These are phyloP conservation scores for Protoeuglena noctilucae DNA, from an alignment of 139 green algal genomes.

Conservation along the genomic window DNA sequence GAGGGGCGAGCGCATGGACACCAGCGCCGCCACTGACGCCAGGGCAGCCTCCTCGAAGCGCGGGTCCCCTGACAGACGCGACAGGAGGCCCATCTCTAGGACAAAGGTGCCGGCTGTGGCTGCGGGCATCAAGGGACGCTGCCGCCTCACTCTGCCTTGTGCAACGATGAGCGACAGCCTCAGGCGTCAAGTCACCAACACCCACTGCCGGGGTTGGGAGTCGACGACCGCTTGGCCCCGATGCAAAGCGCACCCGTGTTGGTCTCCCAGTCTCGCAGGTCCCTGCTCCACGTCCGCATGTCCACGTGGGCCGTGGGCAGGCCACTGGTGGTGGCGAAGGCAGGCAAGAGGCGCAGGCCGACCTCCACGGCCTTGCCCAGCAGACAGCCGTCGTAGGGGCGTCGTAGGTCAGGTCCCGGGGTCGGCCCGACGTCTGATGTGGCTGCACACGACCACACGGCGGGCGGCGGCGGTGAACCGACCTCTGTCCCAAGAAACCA, in stretches of 20 bases:
- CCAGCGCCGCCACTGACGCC: conserved; percentile 12
- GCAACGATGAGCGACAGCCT: background rate
- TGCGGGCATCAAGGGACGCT: conserved; percentile 50
- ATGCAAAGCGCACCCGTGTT: too few species aligned
- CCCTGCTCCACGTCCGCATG: conserved; percentile 30
- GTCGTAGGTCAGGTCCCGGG: background rate
- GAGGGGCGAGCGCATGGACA: conserved; percentile 14
- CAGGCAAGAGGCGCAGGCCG: conserved; percentile 50
- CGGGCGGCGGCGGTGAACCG: background rate
- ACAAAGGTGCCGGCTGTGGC: conserved; percentile 69
- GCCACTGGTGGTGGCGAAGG: conserved; percentile 59
- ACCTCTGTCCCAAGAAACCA: conserved; percentile 17
- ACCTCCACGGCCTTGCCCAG: conserved; percentile 36
- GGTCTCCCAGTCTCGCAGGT: too few species aligned
- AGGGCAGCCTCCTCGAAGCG: conserved; percentile 18
- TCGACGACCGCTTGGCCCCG: too few species aligned
- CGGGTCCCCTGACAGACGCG: conserved; percentile 33
- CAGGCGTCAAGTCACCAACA: background rate
- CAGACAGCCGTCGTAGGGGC: conserved; percentile 33
- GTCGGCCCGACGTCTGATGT: background rate
- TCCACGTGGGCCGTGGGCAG: conserved; percentile 58
- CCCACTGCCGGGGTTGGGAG: background rate
- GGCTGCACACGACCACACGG: background rate
- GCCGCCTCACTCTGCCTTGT: conserved; percentile 11
- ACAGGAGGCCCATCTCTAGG: conserved; percentile 69